phyloP scores from a whole-genome alignment of 164 flowering plant genomes.

The Platanus orientalis region DNA sequence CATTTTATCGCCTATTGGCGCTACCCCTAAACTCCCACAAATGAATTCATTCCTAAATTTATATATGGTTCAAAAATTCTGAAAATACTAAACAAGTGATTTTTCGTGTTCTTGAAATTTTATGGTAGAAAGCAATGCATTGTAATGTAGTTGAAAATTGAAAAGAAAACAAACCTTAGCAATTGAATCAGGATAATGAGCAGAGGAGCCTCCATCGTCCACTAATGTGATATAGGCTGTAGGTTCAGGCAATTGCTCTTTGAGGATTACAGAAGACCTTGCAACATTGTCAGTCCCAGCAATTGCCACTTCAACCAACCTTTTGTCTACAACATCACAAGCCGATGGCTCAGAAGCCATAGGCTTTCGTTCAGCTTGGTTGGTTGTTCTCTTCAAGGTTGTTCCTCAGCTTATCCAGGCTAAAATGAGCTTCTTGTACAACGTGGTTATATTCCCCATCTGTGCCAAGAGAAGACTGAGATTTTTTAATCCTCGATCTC shows the following conservation, averaged over 20 bases:
- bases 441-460: constrained; percentile 12
- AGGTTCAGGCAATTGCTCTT: constrained; percentile 10
- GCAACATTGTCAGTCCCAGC: constrained; percentile 9
- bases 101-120: too few relatives aligned
- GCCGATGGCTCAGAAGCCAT: too few relatives aligned
- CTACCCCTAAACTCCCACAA: too few relatives aligned
- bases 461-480: constrained; percentile 16
- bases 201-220: constrained; percentile 8
- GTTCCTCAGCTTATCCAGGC: constrained; percentile 16
- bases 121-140: too few relatives aligned
- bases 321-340: constrained; percentile 10
- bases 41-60: too few relatives aligned
- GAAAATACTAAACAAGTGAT: too few relatives aligned
- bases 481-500: constrained; percentile 25
- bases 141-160: too few relatives aligned
- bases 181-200: constrained; percentile 11
- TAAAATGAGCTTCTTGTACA: constrained; percentile 16
- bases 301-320: constrained; percentile 9
- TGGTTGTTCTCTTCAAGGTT: constrained; percentile 15
- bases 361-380: constrained; percentile 21
- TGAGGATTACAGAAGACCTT: constrained; percentile 6
- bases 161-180: too few relatives aligned
- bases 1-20: too few relatives aligned
- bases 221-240: constrained; percentile 11
- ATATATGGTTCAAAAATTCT: too few relatives aligned